Percentiles rank a stretch among this genome's conserved stretches.
phyloP scores from a whole-genome alignment of 768 basidiomycete species.

The Mycena indigotica region DNA sequence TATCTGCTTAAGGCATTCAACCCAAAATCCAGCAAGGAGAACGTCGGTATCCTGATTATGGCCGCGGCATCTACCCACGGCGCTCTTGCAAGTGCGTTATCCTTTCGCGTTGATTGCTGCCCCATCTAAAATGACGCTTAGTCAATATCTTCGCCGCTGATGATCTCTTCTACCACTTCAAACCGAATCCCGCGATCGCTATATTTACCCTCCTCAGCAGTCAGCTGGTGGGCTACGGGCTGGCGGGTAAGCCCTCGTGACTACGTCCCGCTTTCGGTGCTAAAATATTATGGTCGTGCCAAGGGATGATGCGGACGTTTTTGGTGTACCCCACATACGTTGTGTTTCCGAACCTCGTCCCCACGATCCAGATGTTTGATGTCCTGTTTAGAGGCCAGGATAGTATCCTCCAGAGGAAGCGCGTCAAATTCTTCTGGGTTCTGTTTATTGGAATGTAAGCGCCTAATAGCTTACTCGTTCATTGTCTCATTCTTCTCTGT shows the following conservation, averaged over 20 bases:
- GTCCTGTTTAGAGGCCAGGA: conserved; percentile 49
- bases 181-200: conserved; percentile 30
- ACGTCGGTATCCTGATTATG: conserved; percentile 49
- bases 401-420: conserved; percentile 49
- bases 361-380: conserved; percentile 42
- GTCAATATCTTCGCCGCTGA: conserved; percentile 46
- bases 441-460: conserved; percentile 49
- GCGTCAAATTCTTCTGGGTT: conserved; percentile 59
- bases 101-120: background rate
- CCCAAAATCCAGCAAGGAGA: conserved; percentile 40
- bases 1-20: background rate
- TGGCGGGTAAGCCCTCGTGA: conserved; percentile 15
- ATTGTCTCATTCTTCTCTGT: background rate
- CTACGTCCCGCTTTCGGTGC: no score
- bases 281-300: background rate
- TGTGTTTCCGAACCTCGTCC: conserved; percentile 44
- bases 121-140: background rate
- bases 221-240: conserved; percentile 34
- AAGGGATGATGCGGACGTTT: conserved; percentile 48
- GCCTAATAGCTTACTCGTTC: background rate
- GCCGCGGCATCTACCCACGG: conserved; percentile 46
- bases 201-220: conserved; percentile 32
- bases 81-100: conserved; percentile 35
- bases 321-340: conserved; percentile 55
- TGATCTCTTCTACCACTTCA: conserved; percentile 44